Conservation (phyloP, 1,284 basidiomycete genomes). For the Acaromyces ingoldii region DNA sequence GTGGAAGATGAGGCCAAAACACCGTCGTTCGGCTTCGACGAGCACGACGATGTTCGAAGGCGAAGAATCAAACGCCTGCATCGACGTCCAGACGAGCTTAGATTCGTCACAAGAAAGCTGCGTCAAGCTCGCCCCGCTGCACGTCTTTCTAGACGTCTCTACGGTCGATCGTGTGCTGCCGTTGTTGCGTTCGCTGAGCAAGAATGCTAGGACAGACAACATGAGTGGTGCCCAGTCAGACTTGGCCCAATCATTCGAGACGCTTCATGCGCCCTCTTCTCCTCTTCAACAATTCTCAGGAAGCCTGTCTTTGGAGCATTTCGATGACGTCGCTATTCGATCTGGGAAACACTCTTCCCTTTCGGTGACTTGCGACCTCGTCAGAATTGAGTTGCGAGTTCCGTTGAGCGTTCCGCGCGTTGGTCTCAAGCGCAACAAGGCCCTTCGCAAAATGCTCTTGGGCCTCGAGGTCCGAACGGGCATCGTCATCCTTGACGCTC, state of each 20-base stretch:
- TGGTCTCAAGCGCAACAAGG: neutral
- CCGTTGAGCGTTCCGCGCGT: slow-evolving; percentile 11
- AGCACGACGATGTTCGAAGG: neutral
- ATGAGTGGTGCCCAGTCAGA: neutral
- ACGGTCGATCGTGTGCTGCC: slow-evolving; percentile 23
- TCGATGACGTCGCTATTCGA: too few relatives aligned
- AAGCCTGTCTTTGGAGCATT: too few relatives aligned
- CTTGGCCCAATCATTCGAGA: slow-evolving; percentile 17
- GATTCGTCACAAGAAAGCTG: neutral
- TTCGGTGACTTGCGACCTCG: slow-evolving; percentile 12
- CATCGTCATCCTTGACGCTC: slow-evolving; percentile 23
- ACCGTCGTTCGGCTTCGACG: neutral
- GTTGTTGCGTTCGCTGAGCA: slow-evolving; percentile 12
- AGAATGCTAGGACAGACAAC: neutral
- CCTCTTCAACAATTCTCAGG: too few relatives aligned
- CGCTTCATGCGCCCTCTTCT: slow-evolving; percentile 6
- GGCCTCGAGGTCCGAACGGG: slow-evolving; percentile 25
- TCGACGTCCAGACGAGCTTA: too few relatives aligned
- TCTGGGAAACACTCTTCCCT: too few relatives aligned
- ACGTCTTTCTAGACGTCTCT: slow-evolving; percentile 31
- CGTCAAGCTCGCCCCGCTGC: slow-evolving; percentile 20
- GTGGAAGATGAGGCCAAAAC: slow-evolving; percentile 22
- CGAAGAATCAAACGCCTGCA: too few relatives aligned
- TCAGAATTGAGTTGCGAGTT: slow-evolving; percentile 24
- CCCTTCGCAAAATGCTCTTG: slow-evolving; percentile 3